Percentiles rank a stretch among this genome's conserved stretches.
phyloP scores from a whole-genome alignment of 2,329 filamentous ascomycete genomes.

The Drechslera avenae region DNA sequence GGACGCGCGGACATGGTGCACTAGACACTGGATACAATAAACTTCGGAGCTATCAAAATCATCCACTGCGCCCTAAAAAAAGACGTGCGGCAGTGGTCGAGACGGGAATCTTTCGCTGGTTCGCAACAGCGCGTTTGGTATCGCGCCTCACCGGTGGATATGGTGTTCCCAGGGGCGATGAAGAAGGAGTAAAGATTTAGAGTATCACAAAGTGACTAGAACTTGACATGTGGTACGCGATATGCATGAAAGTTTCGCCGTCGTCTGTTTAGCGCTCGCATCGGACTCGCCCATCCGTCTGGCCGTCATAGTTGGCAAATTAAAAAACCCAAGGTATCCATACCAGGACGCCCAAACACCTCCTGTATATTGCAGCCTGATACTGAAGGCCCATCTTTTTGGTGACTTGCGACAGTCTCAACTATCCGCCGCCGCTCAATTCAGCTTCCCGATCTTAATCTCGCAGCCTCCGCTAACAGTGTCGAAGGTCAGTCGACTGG shows the following conservation, averaged over 20 bases:
- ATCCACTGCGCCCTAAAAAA: too few species aligned
- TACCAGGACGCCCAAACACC: too few species aligned
- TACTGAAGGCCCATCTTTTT: background rate
- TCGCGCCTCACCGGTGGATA: background rate
- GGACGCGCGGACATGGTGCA: slow-evolving; percentile 14
- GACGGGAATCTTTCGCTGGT: background rate
- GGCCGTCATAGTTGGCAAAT: too few species aligned
- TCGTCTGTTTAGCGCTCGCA: too few species aligned
- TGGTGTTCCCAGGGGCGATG: too few species aligned
- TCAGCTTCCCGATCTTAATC: slow-evolving; percentile 39
- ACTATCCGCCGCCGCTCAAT: background rate
- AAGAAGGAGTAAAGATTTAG: too few species aligned
- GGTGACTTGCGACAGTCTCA: background rate
- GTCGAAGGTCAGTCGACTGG: slow-evolving; percentile 42
- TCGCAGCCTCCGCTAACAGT: slow-evolving; percentile 42
- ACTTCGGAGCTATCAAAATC: background rate
- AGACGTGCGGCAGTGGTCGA: slow-evolving; percentile 15
- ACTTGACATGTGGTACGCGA: too few species aligned
- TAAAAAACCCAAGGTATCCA: too few species aligned
- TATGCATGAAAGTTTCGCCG: too few species aligned
- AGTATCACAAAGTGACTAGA: too few species aligned
- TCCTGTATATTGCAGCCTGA: background rate
- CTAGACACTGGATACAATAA: background rate
- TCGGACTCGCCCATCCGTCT: too few species aligned
- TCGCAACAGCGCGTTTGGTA: background rate